Conservation (phyloP, 371 early-diverging fungal species). For the Chytridium lagenaria region DNA sequence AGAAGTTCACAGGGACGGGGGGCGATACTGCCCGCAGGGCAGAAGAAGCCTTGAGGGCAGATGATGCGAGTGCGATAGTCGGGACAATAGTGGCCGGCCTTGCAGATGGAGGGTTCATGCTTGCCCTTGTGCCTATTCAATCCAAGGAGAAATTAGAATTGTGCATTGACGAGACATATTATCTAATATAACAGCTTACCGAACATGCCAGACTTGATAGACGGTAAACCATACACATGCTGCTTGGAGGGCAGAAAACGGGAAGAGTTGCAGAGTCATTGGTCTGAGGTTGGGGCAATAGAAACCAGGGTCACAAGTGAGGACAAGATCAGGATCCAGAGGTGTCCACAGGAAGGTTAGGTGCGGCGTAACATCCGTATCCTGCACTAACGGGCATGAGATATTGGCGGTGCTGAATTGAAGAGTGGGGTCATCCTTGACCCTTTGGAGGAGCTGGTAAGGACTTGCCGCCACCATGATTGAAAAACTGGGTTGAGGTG, state of each 20-base stretch:
- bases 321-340: neutral
- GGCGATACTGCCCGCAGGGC: slow-evolving; percentile 32
- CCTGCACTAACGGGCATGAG: slow-evolving; percentile 8
- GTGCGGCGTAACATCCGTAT: slow-evolving; percentile 30
- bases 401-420: slow-evolving; percentile 17
- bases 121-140: slow-evolving; percentile 8
- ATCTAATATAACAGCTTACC: slow-evolving; percentile 20
- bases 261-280: slow-evolving; percentile 16
- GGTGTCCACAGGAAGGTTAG: slow-evolving; percentile 15
- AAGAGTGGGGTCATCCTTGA: neutral
- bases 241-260: slow-evolving; percentile 30
- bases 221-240: slow-evolving; percentile 14
- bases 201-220: slow-evolving; percentile 22
- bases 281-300: slow-evolving; percentile 28
- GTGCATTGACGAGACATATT: neutral
- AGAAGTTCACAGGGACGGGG: slow-evolving; percentile 36
- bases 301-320: slow-evolving; percentile 26
- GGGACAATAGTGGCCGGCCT: slow-evolving; percentile 31
- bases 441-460: slow-evolving; percentile 2
- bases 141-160: neutral
- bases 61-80: slow-evolving; percentile 15
- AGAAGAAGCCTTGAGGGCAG: slow-evolving; percentile 20
- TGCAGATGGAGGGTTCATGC: slow-evolving; percentile 30
- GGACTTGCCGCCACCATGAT: neutral
- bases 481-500: too few species aligned